Evolutionary conservation across 305 asterid species (phyloP).

Genomic region (Solanum hybrid): DNA sequence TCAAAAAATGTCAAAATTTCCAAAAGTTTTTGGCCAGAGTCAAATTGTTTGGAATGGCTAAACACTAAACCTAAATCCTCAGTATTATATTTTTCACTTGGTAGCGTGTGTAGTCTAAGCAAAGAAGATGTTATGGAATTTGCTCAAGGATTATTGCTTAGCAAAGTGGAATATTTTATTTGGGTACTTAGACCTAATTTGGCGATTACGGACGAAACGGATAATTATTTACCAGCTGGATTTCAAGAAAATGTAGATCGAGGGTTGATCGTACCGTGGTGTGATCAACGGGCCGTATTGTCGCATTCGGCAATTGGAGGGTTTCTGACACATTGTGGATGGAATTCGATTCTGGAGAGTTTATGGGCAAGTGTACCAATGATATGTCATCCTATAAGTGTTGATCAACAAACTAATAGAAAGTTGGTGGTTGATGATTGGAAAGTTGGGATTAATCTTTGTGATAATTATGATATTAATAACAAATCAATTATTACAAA

Average conservation of each 20-base stretch:
- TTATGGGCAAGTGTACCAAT: constrained; percentile 42
- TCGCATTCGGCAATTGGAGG: constrained; percentile 33
- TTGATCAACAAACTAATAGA: constrained; percentile 42
- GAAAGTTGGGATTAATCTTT: constrained; percentile 36
- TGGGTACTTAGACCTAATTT: constrained; percentile 44
- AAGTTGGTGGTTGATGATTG: constrained; percentile 51
- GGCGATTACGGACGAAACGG: background rate
- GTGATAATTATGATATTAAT: constrained; percentile 15
- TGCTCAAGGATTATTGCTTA: constrained; percentile 30
- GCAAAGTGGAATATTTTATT: constrained; percentile 24
- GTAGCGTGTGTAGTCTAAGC: constrained; percentile 32
- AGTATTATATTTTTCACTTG: constrained; percentile 51
- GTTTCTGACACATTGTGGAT: constrained; percentile 51
- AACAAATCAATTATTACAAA: background rate
- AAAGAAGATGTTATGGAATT: constrained; percentile 21
- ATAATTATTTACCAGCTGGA: constrained; percentile 18
- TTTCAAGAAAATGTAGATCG: constrained; percentile 18
- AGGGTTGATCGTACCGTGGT: constrained; percentile 48
- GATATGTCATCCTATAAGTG: constrained; percentile 34
- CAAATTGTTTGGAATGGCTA: constrained; percentile 36
- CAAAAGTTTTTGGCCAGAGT: constrained; percentile 35
- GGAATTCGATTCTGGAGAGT: constrained; percentile 54
- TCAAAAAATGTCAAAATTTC: constrained; percentile 4
- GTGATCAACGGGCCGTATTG: constrained; percentile 30
- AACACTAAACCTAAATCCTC: constrained; percentile 28